A percentile compares a stretch with the other conserved stretches of the same genome.
phyloP scores from a whole-genome alignment of 305 asterid genomes.

The Rubia tinctorum region DNA sequence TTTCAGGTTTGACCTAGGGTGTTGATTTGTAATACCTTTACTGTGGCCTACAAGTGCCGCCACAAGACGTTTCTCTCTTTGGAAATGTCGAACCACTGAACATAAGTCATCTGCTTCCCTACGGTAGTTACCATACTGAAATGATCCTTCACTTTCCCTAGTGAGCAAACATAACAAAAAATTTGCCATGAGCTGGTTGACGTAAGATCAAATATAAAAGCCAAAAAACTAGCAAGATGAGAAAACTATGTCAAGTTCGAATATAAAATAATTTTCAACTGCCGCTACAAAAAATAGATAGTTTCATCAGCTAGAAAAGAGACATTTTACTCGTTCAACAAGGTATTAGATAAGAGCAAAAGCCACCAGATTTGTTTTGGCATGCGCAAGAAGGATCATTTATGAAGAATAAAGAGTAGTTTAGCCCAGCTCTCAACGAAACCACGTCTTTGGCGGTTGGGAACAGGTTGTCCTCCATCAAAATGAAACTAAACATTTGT shows the following conservation, averaged over 20 bases:
- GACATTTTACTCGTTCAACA: background rate
- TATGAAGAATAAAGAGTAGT: background rate
- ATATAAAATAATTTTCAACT: background rate
- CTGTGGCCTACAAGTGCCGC: slow-evolving; percentile 81
- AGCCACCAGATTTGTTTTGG: background rate
- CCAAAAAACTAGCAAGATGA: background rate
- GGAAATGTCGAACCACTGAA: slow-evolving; percentile 66
- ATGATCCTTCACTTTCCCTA: slow-evolving; percentile 89
- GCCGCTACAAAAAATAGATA: background rate
- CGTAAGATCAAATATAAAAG: background rate
- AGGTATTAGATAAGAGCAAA: background rate
- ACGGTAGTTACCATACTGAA: slow-evolving; percentile 77
- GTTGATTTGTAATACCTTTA: slow-evolving; percentile 46
- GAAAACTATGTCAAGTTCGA: background rate
- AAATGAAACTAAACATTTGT: background rate
- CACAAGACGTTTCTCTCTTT: slow-evolving; percentile 36
- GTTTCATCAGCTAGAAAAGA: background rate
- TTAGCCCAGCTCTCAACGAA: too few species aligned
- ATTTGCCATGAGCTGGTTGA: background rate
- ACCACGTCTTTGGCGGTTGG: background rate
- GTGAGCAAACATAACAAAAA: slow-evolving; percentile 11
- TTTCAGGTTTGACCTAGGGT: background rate
- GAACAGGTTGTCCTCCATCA: background rate
- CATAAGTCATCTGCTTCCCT: slow-evolving; percentile 84
- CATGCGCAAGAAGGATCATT: background rate